A percentile compares a stretch with the other conserved stretches of the same genome.
phyloP scores from a whole-genome alignment of 345 rosid genomes.

The Syzygium aqueum region DNA sequence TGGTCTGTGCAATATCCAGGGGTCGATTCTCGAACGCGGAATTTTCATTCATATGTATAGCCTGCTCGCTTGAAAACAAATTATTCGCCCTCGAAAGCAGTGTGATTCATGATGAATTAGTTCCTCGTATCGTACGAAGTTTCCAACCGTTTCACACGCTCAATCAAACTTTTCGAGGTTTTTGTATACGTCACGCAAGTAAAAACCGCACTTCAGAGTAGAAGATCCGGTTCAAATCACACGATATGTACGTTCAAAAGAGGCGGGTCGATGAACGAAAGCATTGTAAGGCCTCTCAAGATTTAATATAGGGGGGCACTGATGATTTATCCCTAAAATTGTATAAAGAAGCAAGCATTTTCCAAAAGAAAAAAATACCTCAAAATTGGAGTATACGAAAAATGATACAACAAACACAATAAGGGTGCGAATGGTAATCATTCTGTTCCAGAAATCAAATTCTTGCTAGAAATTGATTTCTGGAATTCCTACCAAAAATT shows the following conservation, averaged over 20 bases:
- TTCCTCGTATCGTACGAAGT: accelerated
- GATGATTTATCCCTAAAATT: neutral
- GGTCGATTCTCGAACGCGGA: accelerated
- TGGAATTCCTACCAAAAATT: no score
- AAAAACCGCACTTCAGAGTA: neutral
- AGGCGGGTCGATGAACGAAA: neutral
- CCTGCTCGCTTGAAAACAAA: accelerated
- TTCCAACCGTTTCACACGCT: neutral
- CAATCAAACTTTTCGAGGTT: neutral
- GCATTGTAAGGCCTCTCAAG: neutral
- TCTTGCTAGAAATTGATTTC: no score
- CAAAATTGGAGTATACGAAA: neutral
- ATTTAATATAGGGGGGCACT: neutral
- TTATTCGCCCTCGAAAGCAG: accelerated
- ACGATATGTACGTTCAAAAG: neutral
- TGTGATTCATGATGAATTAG: accelerated
- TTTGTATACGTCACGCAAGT: neutral
- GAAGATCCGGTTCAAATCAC: neutral
- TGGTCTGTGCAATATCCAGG: no score
- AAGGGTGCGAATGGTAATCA: no score
- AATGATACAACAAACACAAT: neutral
- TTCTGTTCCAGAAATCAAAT: no score
- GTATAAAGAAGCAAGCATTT: neutral
- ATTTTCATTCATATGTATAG: neutral
- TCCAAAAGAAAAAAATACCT: neutral